These are phyloP conservation scores for Hemileccinum rubropunctum DNA, from an alignment of 768 basidiomycete species.

Conservation along the genomic window DNA sequence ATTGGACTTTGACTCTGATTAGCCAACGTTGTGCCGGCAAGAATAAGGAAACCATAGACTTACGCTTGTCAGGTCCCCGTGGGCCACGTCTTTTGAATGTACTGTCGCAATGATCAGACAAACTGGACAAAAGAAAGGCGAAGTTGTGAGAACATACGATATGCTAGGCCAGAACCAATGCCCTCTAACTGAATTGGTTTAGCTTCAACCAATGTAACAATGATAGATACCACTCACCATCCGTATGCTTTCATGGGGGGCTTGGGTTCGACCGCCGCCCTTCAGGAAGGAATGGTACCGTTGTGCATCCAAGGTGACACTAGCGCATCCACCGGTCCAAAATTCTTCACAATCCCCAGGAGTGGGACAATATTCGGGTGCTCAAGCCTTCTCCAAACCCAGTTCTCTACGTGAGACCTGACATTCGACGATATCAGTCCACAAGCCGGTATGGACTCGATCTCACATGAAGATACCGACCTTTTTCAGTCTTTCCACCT, in stretches of 20 bases:
- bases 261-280: background rate
- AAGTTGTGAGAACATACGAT: background rate
- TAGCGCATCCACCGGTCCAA: background rate
- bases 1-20: background rate
- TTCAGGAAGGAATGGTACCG: background rate
- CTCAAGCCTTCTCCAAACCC: background rate
- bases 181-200: background rate
- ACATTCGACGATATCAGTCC: background rate
- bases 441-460: background rate
- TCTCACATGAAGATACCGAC: background rate
- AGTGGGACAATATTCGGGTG: constrained; percentile 2
- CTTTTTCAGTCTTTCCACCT: background rate
- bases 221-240: background rate
- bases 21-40: background rate
- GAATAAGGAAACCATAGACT: background rate
- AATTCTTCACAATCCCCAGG: background rate
- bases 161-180: background rate
- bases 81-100: background rate
- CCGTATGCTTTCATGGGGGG: background rate
- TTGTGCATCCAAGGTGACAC: constrained; percentile 2
- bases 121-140: background rate
- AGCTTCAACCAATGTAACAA: background rate
- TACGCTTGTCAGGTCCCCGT: constrained; percentile 2
- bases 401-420: background rate
- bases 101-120: background rate